Evolutionary conservation across 805 yeast species (phyloP).

Genomic region (Cyberlindnera japonica): DNA sequence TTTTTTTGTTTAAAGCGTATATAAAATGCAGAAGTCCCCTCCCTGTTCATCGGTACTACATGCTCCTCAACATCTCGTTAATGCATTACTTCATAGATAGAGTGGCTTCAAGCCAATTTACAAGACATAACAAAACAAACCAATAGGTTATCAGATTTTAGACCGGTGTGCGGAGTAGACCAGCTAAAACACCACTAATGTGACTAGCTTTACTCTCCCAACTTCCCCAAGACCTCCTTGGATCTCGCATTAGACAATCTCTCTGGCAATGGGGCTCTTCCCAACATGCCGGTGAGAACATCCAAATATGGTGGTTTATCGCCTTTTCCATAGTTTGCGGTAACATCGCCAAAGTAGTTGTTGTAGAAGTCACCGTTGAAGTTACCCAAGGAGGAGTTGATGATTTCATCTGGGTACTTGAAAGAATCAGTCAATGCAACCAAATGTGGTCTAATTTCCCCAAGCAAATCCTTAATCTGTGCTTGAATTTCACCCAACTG

Average conservation of each 20-base stretch:
- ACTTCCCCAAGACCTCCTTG: constrained; percentile 28
- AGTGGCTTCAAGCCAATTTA: no score
- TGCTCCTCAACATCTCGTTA: no score
- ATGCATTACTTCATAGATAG: no score
- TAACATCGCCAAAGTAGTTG: constrained; percentile 65
- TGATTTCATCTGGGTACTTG: constrained; percentile 72
- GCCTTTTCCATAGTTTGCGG: constrained; percentile 42
- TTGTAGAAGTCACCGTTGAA: constrained; percentile 82
- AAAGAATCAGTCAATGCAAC: constrained; percentile 82
- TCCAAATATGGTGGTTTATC: constrained; percentile 51
- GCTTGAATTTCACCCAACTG: constrained; percentile 42
- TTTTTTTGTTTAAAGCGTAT: no score
- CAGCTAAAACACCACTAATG: background rate
- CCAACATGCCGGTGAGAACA: constrained; percentile 35
- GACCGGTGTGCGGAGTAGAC: background rate
- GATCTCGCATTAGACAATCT: constrained; percentile 33
- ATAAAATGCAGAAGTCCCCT: no score
- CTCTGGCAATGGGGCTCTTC: constrained; percentile 37
- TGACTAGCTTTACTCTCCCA: constrained; percentile 23
- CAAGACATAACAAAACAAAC: no score
- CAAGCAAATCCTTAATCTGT: constrained; percentile 43
- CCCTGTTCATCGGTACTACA: no score
- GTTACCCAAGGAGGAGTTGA: constrained; percentile 79
- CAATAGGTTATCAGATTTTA: background rate
- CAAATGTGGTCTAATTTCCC: constrained; percentile 58